Evolutionary conservation across 306 rosid species (phyloP).

Genomic region (Abrus precatorius): DNA sequence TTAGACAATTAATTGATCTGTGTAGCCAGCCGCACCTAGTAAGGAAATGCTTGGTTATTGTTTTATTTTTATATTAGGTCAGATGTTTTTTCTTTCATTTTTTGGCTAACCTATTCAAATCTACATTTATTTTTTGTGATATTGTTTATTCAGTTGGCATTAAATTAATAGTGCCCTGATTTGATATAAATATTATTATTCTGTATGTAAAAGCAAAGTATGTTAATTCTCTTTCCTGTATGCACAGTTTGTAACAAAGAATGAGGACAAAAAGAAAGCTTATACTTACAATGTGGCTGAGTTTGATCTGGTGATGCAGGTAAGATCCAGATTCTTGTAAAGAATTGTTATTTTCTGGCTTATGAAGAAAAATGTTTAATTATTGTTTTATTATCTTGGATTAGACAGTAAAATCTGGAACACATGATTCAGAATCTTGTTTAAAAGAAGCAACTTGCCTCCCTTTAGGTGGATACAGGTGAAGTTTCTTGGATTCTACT

Average conservation of each 20-base stretch:
- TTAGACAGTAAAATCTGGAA: slow-evolving; percentile 86
- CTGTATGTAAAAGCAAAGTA: slow-evolving; percentile 13
- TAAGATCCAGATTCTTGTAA: slow-evolving; percentile 51
- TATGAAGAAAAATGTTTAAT: slow-evolving; percentile 39
- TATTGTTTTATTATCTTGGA: slow-evolving; percentile 47
- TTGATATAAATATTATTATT: slow-evolving; percentile 8
- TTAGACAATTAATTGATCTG: slow-evolving; percentile 8
- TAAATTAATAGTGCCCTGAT: slow-evolving; percentile 24
- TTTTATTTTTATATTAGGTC: slow-evolving; percentile 5
- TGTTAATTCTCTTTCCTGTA: slow-evolving; percentile 47
- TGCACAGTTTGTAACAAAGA: slow-evolving; percentile 71
- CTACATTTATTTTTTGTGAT: background rate
- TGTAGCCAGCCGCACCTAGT: slow-evolving; percentile 29
- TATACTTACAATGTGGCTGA: slow-evolving; percentile 81
- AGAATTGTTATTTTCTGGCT: slow-evolving; percentile 29
- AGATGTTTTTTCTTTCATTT: background rate
- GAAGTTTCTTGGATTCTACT: slow-evolving; percentile 51
- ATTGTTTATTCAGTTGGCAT: slow-evolving; percentile 17
- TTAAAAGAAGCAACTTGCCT: slow-evolving; percentile 78
- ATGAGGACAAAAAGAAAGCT: slow-evolving; percentile 61
- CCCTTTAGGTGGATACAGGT: slow-evolving; percentile 99
- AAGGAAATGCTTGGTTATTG: slow-evolving; percentile 3
- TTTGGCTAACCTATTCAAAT: slow-evolving; percentile 21
- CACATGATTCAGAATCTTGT: slow-evolving; percentile 84
- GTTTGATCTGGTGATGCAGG: slow-evolving; percentile 98